Base-by-base conservation (phyloP, 352 stramenopile genomes). In the Plasmopara muralis region DNA sequence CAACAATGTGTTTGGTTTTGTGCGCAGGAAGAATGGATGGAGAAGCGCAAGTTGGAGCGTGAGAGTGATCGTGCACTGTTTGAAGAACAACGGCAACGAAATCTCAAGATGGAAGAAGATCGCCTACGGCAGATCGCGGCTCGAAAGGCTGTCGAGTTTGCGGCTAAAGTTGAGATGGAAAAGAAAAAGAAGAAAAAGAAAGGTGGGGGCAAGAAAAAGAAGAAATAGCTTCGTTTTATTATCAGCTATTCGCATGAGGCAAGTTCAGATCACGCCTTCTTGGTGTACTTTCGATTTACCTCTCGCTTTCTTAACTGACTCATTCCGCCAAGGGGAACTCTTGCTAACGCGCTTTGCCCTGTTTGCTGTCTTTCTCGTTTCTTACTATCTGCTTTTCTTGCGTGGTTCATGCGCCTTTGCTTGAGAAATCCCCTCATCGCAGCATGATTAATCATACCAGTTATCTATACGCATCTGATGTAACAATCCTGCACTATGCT, bases 141-240 rank as follows among this genome's bases (percentile, higher is more conserved):
- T 38, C 72, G 81, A 30, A 89, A 88, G 50, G 77, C 78, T 16
- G 70, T 72, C 47, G 81, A 89, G 53, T 86, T 85, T 38, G 72
- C 77, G 4, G 81, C 76, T n/a, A 70, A 74, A 39, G 62, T 68
- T 5, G 80, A 91, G 59, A 69, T 91, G 50, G 80, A 91, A 38
- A 87, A 87, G 66, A 89, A 87, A 64, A 87, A 88, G 52, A 87
- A 87, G 65, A 87, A 82, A 47, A 90, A 89, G 47, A 78, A 77
- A 25, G 64, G 62, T 18, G 53, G 45, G 15, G 62, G 52, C 33
- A 85, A 83, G 61, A 89, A 89, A 66, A 83, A 82, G 57, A 78
- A 85, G 47, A 62, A 68, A 41, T 62, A 62, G 29, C 33, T 33
- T 35, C 37, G 12, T 1, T 15, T n/a, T 13, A 45, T 15, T 45